A percentile compares a stretch with the other conserved stretches of the same genome.
Conservation (phyloP, 2,329 filamentous ascomycete species). For the Colletotrichum sansevieriae region DNA sequence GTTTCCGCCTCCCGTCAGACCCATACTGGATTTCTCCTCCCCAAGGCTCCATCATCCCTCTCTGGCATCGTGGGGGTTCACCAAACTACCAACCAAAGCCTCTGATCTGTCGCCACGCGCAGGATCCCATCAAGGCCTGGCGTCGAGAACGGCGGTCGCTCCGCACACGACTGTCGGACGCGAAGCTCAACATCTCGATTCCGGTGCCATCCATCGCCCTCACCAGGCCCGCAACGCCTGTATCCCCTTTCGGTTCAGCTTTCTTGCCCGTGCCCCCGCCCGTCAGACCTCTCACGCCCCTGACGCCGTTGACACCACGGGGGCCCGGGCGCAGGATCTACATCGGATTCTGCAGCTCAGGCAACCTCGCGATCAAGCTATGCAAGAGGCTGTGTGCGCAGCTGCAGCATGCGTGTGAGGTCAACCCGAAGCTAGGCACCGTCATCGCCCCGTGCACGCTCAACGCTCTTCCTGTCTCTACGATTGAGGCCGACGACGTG, state of each 20-base stretch:
- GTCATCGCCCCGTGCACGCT: constrained; percentile 37
- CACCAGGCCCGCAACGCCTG: constrained; percentile 31
- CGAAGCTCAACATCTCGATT: constrained; percentile 35
- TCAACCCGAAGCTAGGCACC: constrained; percentile 34
- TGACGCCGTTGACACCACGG: constrained; percentile 31
- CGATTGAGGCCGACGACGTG: constrained; percentile 32
- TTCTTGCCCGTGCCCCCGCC: constrained; percentile 30
- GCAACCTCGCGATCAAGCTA: constrained; percentile 39
- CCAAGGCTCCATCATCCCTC: constrained; percentile 36
- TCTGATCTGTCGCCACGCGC: constrained; percentile 36
- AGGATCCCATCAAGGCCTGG: constrained; percentile 39
- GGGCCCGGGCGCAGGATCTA: constrained; percentile 35
- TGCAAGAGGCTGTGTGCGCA: constrained; percentile 40
- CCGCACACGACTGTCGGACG: constrained; percentile 8
- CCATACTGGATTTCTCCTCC: constrained; percentile 38
- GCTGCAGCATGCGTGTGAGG: constrained; percentile 40
- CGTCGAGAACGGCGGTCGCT: constrained; percentile 18
- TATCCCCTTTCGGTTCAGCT: constrained; percentile 33
- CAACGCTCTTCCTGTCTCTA: constrained; percentile 33
- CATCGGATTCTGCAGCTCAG: constrained; percentile 40
- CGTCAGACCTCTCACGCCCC: constrained; percentile 33
- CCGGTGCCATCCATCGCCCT: constrained; percentile 38
- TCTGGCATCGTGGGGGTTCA: constrained; percentile 38
- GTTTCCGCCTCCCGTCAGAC: constrained; percentile 39
- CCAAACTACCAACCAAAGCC: constrained; percentile 40